Evolutionary conservation across 208 protist genomes (phyloP), one percentile per base, ranked within the genome.

Genomic region (Trichomonas tenax): DNA sequence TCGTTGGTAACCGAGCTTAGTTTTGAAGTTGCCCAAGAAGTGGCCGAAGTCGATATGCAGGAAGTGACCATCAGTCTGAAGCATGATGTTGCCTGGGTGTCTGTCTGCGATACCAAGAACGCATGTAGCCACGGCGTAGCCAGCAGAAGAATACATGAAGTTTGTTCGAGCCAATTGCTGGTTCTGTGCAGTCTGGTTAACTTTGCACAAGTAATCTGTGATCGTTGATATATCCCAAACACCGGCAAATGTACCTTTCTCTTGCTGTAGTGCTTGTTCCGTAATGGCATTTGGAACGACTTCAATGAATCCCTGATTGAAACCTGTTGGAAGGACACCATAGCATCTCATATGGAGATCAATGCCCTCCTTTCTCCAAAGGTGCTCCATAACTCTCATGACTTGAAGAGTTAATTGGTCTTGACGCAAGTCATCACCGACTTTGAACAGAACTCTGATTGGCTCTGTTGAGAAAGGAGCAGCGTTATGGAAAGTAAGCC

Each of bases 31-130:
- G 23, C 98, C 98, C 15, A 99, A 96, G 96, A 99, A 99, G 97
- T 99, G 98, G 48, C 98, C 98, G 97, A 99, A 99, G 97, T 99
- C 98, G 96, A 99, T 99, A 97, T 99, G 97, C 93, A 98, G 98
- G 10, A 98, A 96, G n/a, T 96, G 96, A 8, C 97, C 97, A 31
- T 97, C 96, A 15, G 96, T 97, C 11, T 89, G 95, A 21, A 98
- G 17, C 97, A 97, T 97, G 34, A 97, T 97, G 84, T 97, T 97
- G 34, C 96, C 96, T 44, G 96, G 97, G 84, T 98, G 98, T 46
- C 98, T 49, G 89, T 98, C 98, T 82, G 97, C 98, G 48, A 98
- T 98, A 23, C 98, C 98, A 26, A 98, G 45, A 38, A 98, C 97
- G 96, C 97, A 98, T 36, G 98, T 98, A 23, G 98, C 98, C 23